Evolutionary conservation across 2,329 filamentous ascomycete genomes (phyloP), one percentile per base, ranked within the genome.

Genomic region (Ophioceras dolichostomum): DNA sequence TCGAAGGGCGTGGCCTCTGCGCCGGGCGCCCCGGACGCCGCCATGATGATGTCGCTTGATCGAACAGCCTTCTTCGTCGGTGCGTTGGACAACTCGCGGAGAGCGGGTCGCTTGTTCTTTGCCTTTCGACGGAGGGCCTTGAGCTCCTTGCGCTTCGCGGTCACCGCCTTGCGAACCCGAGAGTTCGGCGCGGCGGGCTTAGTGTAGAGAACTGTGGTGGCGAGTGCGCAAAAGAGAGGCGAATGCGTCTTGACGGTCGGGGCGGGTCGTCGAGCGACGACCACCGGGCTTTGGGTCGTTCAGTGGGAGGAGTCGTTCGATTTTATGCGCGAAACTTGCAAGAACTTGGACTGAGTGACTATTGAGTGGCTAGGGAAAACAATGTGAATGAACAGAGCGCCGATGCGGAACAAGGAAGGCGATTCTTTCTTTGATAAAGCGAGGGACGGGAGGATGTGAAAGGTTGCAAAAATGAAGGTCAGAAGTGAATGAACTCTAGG

Each of bases 171-270:
- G 19, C 27, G 21, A 16, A 44, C 31, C 17, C 40, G 33, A 10
- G 20, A 17, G 17, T 40, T 40, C 16, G 37, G 20, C n/a, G 32
- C 44, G 37, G 17, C 36, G 37, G 47, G 38, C 50, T 54, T 46
- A 45, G 55, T 48, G 54, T 56, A 62, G 36, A 69, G 57, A 28
- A 57, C 53, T 37, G 57, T 50, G 45, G 64, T 62, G 35, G 64
- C 63, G 51, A 72, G 63, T 55, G 73, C 70, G 57, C 79, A 64
- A 58, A 81, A 79, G 50, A 82, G 70, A 61, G 75, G 76, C 47
- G 77, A 83, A 77, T 82, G 76, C 76, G 77, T 67, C 55, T 76
- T 79, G 70, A 55, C 73, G 72, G 60, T 60, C 49, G 55, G 28
- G 29, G 14, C 28, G 52, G 46, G 27, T 38, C 36, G 47, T 37